Conservation (phyloP, 2,329 filamentous ascomycete species). For the Xylogone sp. region DNA sequence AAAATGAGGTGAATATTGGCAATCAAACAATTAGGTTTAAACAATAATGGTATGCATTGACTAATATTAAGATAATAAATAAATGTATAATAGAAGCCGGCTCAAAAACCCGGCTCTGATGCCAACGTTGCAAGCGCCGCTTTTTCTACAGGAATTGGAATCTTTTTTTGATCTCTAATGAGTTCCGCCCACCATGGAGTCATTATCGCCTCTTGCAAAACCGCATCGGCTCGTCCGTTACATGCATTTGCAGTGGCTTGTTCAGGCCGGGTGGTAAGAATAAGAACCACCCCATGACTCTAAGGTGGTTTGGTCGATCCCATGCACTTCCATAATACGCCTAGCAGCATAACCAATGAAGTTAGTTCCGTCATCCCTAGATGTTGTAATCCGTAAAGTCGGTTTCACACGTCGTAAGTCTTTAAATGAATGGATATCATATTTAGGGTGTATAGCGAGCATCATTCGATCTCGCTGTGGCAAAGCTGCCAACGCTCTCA, state of each 20-base stretch:
- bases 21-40: too few species aligned
- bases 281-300: constrained; percentile 7
- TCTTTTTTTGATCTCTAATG: constrained; percentile 4
- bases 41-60: too few species aligned
- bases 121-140: background rate
- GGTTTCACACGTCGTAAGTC: constrained; percentile 7
- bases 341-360: constrained; percentile 9
- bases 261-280: constrained; percentile 5
- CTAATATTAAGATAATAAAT: too few species aligned
- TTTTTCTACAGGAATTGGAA: constrained; percentile 7
- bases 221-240: constrained; percentile 2
- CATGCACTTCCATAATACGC: constrained; percentile 7
- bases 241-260: constrained; percentile 3
- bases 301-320: constrained; percentile 2
- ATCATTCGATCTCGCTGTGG: constrained; percentile 9
- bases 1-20: too few species aligned
- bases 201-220: constrained; percentile 9
- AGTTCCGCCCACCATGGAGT: constrained; percentile 7
- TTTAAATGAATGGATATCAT: constrained; percentile 4
- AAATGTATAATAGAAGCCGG: constrained; percentile 2
- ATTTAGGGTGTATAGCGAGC: constrained; percentile 8
- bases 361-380: constrained; percentile 6
- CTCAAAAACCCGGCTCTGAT: constrained; percentile 1
- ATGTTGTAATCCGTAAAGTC: constrained; percentile 5
- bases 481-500: constrained; percentile 4